phyloP scores from a whole-genome alignment of 495 filamentous ascomycete genomes.

The Xylaria intraflava region DNA sequence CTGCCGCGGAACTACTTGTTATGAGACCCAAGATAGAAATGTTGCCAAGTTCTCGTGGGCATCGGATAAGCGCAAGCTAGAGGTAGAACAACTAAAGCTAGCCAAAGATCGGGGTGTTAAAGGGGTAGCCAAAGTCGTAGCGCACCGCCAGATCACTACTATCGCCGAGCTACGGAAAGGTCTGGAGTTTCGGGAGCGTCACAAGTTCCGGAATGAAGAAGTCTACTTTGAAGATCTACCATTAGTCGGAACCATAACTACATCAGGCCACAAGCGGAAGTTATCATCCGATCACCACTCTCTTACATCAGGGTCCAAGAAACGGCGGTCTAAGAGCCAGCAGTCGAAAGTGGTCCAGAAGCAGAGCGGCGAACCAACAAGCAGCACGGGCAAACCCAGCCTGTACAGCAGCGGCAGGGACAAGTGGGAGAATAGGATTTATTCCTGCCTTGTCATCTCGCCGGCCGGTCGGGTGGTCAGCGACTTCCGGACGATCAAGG shows the following conservation, averaged over 20 bases:
- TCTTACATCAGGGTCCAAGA: background rate
- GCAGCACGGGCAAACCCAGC: background rate
- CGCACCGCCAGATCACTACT: slow-evolving; percentile 6
- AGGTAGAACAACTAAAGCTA: slow-evolving; percentile 4
- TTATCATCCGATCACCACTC: slow-evolving; percentile 1
- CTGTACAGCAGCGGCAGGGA: background rate
- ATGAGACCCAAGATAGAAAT: background rate
- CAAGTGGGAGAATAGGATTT: slow-evolving; percentile 6
- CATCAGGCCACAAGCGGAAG: background rate
- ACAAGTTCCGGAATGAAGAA: background rate
- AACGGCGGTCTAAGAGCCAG: background rate
- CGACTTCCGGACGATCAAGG: background rate
- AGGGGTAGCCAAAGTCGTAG: slow-evolving; percentile 1
- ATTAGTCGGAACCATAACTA: background rate
- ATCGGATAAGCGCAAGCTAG: background rate
- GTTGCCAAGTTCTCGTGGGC: slow-evolving; percentile 12
- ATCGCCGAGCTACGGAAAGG: slow-evolving; percentile 5
- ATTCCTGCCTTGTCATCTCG: slow-evolving; percentile 1
- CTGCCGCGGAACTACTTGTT: slow-evolving; percentile 7
- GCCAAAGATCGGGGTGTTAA: background rate
- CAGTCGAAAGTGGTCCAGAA: background rate
- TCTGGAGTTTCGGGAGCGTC: background rate
- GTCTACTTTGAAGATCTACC: slow-evolving; percentile 1
- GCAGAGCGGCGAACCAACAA: background rate
- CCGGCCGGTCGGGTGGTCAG: background rate